Evolutionary conservation across 345 rosid genomes (phyloP), one percentile per base, ranked within the genome.

Genomic region (Physaria fendleri): DNA sequence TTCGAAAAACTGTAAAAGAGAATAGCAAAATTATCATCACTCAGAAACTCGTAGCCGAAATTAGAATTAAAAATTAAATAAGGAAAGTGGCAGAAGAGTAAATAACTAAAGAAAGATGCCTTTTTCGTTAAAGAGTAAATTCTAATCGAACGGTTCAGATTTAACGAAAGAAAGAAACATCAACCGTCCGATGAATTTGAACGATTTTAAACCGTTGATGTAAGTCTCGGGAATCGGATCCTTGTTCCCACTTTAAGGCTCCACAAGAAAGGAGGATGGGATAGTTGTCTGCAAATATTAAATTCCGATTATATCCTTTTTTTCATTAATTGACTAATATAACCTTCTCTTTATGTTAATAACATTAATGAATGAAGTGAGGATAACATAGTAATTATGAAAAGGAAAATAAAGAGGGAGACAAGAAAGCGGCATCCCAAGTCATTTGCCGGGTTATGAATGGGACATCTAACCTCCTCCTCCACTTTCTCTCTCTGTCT

Each of bases 361-460:
- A 9, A n/a, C 2, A 15, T 5, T 0, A 10, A 25, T 9, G n/a
- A 1, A 2, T 0, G 6, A 14, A 70, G n/a, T n/a, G n/a, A 10
- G 74, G 65, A 60, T 49, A 34, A 1, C 5, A 8, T 14, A 2
- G 69, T 41, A 41, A 63, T 2, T 27, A 1, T n/a, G 0, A 15
- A 4, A 0, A 33, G 13, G 41, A 17, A 48, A 6, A 44, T n/a
- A 50, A 42, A 65, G 33, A 49, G 54, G 71, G 77, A 66, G 69
- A 68, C 77, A 68, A 25, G 73, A 73, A 73, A 66, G 73, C 77
- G 74, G 77, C 77, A 73, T 41, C 30, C 65, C 74, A 62, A 73
- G 54, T 61, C 73, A 55, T 61, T 73, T 73, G 77, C 70, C 77
- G 77, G 74, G 69, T 62, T 65, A 38, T 68, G 77, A 73, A 59